Conservation (phyloP, 192 early-diverging fungal genomes). For the Coemansia sp. region DNA sequence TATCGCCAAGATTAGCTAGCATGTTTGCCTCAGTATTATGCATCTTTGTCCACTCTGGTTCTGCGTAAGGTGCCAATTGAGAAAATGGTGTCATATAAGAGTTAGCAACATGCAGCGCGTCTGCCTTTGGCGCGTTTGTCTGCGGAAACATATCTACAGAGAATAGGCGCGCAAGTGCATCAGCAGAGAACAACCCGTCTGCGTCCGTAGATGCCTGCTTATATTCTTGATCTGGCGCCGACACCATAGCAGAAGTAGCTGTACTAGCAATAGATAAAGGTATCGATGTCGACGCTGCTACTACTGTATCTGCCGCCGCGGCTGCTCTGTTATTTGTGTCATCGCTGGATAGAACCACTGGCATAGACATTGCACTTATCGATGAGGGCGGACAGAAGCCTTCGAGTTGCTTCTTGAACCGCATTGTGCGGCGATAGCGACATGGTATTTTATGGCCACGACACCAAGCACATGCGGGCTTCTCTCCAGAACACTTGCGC, state of each 20-base stretch:
- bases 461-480: constrained; percentile 52
- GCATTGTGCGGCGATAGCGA: constrained; percentile 45
- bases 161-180: constrained; percentile 34
- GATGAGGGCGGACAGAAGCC: constrained; percentile 15
- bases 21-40: constrained; percentile 41
- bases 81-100: constrained; percentile 42
- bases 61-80: constrained; percentile 8
- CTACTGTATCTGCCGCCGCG: constrained; percentile 2
- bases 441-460: constrained; percentile 39
- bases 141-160: constrained; percentile 51
- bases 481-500: constrained; percentile 50
- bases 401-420: constrained; percentile 51
- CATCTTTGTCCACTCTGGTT: constrained; percentile 21
- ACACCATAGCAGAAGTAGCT: background rate
- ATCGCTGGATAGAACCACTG: constrained; percentile 9
- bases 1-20: constrained; percentile 41
- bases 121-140: constrained; percentile 21
- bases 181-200: constrained; percentile 24
- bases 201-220: background rate
- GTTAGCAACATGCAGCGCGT: constrained; percentile 40
- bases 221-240: constrained; percentile 1
- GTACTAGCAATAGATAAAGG: background rate
- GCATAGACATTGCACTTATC: constrained; percentile 19
- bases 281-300: background rate
- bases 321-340: background rate